Evolutionary conservation across 1,139 yeast species (phyloP), one percentile per base, ranked within the genome.

Genomic region (Meyerozyma sp.): DNA sequence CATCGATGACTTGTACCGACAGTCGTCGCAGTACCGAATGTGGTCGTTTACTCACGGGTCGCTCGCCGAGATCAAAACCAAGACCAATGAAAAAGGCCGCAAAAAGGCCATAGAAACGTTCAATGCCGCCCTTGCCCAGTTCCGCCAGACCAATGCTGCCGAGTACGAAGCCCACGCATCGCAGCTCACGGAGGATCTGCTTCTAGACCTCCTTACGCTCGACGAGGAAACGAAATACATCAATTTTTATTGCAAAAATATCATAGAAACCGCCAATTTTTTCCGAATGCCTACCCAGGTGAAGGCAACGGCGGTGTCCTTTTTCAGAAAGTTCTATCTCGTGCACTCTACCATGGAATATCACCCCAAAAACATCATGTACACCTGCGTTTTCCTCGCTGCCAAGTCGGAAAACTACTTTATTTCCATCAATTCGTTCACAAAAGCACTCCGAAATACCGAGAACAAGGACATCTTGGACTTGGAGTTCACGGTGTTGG

Each of bases 351-450:
- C 86, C 28, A 82, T 89, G 90, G 90, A 88, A 52, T 79, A 77
- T 56, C 94, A 88, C 54, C 98, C 98, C 9, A 88, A 88, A 57
- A 78, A 82, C 50, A 74, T 93, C 35, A 72, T 93, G 57, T 81
- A 82, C 50, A 90, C 98, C 0, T 85, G 96, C 50, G 78, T 93
- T 11, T 93, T 91, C 60, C 69, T 93, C 36, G 96, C 98, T 2
- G 91, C 96, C 39, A 93, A 93, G 63, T 81, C 93, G 14, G 98
- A 93, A 57, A 93, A 93, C 64, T 84, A 81, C 61, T 91, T 91
- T 63, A 84, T 93, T 30, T 81, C 95, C 16, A 85, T 91, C 42
- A 86, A 85, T 36, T 77, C 87, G n/a, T 90, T 90, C 59, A 82
- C 89, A 44, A 74, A 77, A 46, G 78, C 82, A 34, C 72, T 91